Evolutionary conservation across 208 protist species (phyloP), one percentile per base, ranked within the genome.

Genomic region (Leishmania turanica): DNA sequence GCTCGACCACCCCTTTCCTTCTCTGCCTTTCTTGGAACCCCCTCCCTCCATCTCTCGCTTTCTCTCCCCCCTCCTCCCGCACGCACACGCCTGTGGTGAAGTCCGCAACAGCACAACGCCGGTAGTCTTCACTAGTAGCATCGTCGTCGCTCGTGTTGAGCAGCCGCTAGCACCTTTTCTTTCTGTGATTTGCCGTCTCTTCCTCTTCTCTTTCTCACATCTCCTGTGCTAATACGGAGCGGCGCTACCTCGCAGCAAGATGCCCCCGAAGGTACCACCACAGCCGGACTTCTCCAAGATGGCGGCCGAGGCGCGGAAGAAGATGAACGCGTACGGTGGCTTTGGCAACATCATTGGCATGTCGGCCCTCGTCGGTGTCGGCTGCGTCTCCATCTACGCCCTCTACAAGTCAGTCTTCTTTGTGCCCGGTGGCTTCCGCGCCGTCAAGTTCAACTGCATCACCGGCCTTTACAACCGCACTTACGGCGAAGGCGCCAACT

Each of bases 381-480:
- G 86, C 15, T 81, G 84, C 31, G 75, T 93, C 60, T 86, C 86
- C 65, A 82, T 86, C 37, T 93, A 93, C 69, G 90, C 82, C 27
- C 83, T 96, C 37, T 97, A 96, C 89, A 94, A 98, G 80, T 96
- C 93, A 37, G 82, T 99, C 66, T 98, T 92, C 91, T 98, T 98
- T 85, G 99, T 99, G 53, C 97, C 99, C 49, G 98, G 97, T 88
- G 99, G 99, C 69, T 98, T 97, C 84, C 95, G 98, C 68, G 99
- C 98, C 31, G 94, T 99, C 56, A 99, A 99, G 81, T 99, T 99
- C 88, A 99, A 99, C 89, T 91, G 97, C 84, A 90, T 99, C 75
- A 94, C 90, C 47, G 99, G 99, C 58, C 91, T 99, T 37, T 92
- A 96, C 75, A 85, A 98, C 82, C 74, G 78, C 34, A 97, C 99